Base-by-base conservation (phyloP, 2,329 filamentous ascomycete species). In the Microascus cirrosus region DNA sequence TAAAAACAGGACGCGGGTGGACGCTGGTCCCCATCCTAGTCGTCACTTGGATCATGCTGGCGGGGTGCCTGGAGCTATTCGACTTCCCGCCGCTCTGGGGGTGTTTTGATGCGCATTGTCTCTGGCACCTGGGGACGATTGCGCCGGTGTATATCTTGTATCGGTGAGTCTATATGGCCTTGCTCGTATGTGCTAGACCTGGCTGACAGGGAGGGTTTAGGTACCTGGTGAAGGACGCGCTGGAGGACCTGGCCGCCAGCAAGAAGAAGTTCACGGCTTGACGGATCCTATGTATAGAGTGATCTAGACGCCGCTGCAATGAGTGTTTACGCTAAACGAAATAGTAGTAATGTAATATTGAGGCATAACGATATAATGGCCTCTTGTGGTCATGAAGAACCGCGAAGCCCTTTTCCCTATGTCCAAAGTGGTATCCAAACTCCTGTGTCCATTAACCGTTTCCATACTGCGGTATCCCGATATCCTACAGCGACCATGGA, bases 81-180 rank as follows among this genome's bases (percentile, higher is more conserved):
- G 94, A 99, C 71, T 99, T 99, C 66, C 83, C 94, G 57, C 94
- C 94, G 2, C 80, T 89, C 73, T 78, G 82, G 70, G 89, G 90
- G 8, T 84, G 87, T 70, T 73, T 99, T 55, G 94, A 99, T 77
- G 94, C 94, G 3, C 94, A 99, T 74, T 92, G 89, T 66, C 71
- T 99, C 62, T 99, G 94, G 94, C 94, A 99, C 79, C 70, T 96
- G 61, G 90, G 92, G 59, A 99, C 94, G 0, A 93, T 99, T 55
- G 81, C 82, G 35, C 94, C 94, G 11, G 90, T 90, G 0, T 76
- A 94, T 55, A 81, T 95, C 76, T 96, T 89, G 89, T 99, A 99
- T 71, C 91, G 88, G 92, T 97, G 76, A 78, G 90, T 85, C 59
- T 22, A 51, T 60, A 54, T 60, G 60, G 36, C 18, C 18, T 22